Evolutionary conservation across 1,284 basidiomycete species (phyloP).

Genomic region (Volvariella surrecta): DNA sequence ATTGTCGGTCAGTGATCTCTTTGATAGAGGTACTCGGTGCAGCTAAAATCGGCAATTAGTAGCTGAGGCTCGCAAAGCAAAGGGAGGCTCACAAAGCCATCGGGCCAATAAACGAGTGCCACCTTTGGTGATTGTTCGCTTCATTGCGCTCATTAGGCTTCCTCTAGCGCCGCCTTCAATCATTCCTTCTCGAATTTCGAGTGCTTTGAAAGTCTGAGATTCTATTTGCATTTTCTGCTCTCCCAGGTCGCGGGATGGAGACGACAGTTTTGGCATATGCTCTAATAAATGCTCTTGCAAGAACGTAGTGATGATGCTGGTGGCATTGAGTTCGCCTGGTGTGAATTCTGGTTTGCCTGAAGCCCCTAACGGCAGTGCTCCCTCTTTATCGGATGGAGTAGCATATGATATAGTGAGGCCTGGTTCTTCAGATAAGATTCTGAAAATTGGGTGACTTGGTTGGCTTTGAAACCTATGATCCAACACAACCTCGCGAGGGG

Average conservation of each 20-base stretch:
- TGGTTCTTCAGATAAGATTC: conserved; percentile 39
- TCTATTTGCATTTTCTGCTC: conserved; percentile 82
- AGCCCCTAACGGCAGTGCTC: conserved; percentile 1
- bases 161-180: conserved; percentile 69
- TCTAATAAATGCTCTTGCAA: conserved; percentile 71
- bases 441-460: conserved; percentile 34
- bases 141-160: conserved; percentile 72
- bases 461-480: conserved; percentile 32
- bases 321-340: conserved; percentile 47
- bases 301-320: conserved; percentile 61
- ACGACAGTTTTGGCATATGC: conserved; percentile 60
- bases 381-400: conserved; percentile 8
- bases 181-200: conserved; percentile 79
- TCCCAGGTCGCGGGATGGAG: conserved; percentile 51
- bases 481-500: conserved; percentile 79
- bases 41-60: conserved; percentile 32
- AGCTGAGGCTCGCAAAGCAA: conserved; percentile 1
- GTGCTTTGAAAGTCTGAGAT: conserved; percentile 80
- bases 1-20: conserved; percentile 71
- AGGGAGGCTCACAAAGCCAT: conserved; percentile 57
- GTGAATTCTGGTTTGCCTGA: conserved; percentile 15
- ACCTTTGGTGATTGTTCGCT: conserved; percentile 73
- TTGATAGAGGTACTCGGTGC: conserved; percentile 77
- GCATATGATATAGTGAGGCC: conserved; percentile 39
- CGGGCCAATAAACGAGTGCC: conserved; percentile 73